phyloP scores from a whole-genome alignment of 2,329 filamentous ascomycete genomes.

The Nannizziopsis arthrosporioides region DNA sequence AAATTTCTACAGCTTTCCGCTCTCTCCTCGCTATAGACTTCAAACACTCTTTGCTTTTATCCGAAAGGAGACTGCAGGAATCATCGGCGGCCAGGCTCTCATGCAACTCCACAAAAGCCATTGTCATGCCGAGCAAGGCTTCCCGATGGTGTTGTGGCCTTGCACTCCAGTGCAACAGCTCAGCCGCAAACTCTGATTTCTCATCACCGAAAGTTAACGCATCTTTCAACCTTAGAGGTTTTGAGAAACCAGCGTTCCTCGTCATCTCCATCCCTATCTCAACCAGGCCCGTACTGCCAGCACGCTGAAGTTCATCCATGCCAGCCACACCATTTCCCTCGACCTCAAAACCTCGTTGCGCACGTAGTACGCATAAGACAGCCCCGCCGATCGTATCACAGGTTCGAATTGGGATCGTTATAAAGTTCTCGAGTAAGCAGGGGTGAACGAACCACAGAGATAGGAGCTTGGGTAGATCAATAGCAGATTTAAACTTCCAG shows the following conservation, averaged over 20 bases:
- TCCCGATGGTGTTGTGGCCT: too few species aligned
- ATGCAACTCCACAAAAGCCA: too few species aligned
- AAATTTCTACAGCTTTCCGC: too few species aligned
- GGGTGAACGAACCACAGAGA: slow-evolving; percentile 31
- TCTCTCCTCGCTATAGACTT: too few species aligned
- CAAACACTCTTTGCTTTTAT: too few species aligned
- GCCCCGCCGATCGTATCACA: slow-evolving; percentile 24
- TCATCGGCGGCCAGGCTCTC: too few species aligned
- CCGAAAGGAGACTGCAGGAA: too few species aligned
- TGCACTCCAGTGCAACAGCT: too few species aligned
- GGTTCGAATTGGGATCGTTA: slow-evolving; percentile 28
- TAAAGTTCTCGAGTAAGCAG: slow-evolving; percentile 31
- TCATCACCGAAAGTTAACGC: too few species aligned
- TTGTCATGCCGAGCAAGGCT: too few species aligned
- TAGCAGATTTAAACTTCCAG: neutral
- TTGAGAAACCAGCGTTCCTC: neutral
- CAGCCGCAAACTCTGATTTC: too few species aligned
- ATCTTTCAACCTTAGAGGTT: neutral
- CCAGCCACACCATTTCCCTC: neutral
- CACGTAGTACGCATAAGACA: slow-evolving; percentile 30
- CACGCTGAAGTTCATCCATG: slow-evolving; percentile 5
- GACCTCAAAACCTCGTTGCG: slow-evolving; percentile 29
- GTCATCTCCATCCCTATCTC: neutral
- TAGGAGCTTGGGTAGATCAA: slow-evolving; percentile 20
- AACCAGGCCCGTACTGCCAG: neutral